phyloP scores from a whole-genome alignment of 306 rosid genomes.

The Gleditsia sinensis region DNA sequence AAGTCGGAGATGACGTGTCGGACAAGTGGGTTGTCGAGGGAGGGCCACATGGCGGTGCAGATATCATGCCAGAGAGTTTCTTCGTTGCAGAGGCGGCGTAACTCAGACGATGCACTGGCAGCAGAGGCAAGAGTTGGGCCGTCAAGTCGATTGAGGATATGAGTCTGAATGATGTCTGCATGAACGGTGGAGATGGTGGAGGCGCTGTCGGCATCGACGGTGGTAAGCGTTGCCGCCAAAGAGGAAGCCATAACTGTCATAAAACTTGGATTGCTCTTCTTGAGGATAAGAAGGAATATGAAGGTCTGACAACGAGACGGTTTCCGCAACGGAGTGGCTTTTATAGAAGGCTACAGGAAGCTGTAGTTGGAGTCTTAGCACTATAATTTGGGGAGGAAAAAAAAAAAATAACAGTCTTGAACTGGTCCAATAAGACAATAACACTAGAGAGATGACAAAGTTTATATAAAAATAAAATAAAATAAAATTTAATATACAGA shows the following conservation, averaged over 20 bases:
- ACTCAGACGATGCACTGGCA: constrained; percentile 48
- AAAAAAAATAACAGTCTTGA: too few species aligned
- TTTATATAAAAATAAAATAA: too few species aligned
- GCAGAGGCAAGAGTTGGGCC: constrained; percentile 64
- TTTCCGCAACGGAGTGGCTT: too few species aligned
- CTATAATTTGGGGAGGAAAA: too few species aligned
- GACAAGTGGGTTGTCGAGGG: constrained; percentile 43
- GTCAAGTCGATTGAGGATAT: constrained; percentile 78
- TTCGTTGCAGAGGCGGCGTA: constrained; percentile 61
- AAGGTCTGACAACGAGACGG: too few species aligned
- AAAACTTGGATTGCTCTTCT: too few species aligned
- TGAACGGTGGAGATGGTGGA: constrained; percentile 53
- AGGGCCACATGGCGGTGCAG: constrained; percentile 72
- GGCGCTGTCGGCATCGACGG: neutral
- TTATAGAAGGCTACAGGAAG: too few species aligned
- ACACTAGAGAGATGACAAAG: too few species aligned
- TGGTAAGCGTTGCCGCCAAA: neutral
- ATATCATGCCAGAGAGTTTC: constrained; percentile 62
- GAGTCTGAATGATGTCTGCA: constrained; percentile 61
- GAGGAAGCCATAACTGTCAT: constrained; percentile 12
- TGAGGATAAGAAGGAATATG: neutral
- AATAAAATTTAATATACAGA: too few species aligned
- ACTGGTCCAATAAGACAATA: too few species aligned
- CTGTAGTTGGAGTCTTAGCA: too few species aligned
- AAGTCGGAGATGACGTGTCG: constrained; percentile 53